Evolutionary conservation across 345 rosid genomes (phyloP), one percentile per base, ranked within the genome.

Genomic region (Iberis pinnata): DNA sequence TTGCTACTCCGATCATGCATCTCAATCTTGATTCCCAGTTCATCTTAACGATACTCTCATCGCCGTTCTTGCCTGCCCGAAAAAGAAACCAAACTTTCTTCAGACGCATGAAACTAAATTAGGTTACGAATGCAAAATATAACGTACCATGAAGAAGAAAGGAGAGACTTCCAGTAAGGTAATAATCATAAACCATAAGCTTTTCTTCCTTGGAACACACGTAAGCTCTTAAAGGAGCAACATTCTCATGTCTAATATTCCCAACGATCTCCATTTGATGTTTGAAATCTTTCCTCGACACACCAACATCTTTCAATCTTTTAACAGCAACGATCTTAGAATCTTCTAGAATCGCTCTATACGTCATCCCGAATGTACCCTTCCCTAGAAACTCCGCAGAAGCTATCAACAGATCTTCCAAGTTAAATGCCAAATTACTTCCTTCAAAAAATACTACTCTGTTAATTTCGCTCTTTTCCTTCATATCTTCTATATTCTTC

Each of bases 331-430:
- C 77, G 2, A 88, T 78, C 26, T 78, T 79, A 4, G 81, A 70
- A 61, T 93, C 99, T 52, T 79, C 88, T 56, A 93, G 61, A 47
- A 77, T 78, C 1, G 95, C 95, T 69, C 76, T 93, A 24, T 88
- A 93, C 1, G 95, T 81, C 73, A 81, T 79, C 36, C 97, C 97
- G 17, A 81, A 83, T 42, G 74, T 72, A n/a, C 98, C 98, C 48
- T 88, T 92, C 48, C 97, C 97, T 12, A 92, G 80, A 49, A 88
- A 83, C 81, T 85, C 94, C 9, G 98, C 97, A 4, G 98, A 92
- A 20, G 99, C 90, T 45, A 77, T 78, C 70, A 88, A 68, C 72
- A 93, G 70, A 64, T 93, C 99, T 69, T 93, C 99, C 62, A 88
- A 74, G 55, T 88, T 86, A 43, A 93, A 88, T 31, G 78, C 95